Percentiles rank a stretch among this genome's conserved stretches.
phyloP scores from a whole-genome alignment of 2,329 filamentous ascomycete genomes.

The Penicillium sp. region DNA sequence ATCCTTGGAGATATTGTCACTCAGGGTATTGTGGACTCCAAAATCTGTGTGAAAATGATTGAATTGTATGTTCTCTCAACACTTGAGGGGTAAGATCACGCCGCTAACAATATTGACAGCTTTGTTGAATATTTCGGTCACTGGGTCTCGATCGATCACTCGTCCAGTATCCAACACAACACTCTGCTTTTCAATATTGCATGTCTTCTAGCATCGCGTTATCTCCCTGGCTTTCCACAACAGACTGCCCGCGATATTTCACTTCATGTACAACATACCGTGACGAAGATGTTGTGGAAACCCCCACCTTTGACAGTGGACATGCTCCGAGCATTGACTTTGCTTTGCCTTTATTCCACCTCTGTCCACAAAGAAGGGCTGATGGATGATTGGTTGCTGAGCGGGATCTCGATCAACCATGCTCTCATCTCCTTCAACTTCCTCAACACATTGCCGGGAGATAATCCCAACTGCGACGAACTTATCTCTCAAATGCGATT shows the following conservation, averaged over 20 bases:
- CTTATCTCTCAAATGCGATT: conserved; percentile 32
- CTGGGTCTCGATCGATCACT: conserved; percentile 33
- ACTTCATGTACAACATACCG: conserved; percentile 34
- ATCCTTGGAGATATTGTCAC: conserved; percentile 28
- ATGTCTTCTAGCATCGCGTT: conserved; percentile 35
- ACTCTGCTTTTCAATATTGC: conserved; percentile 37
- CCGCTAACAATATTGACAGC: conserved; percentile 16
- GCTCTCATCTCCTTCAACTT: conserved; percentile 26
- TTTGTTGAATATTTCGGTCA: conserved; percentile 36
- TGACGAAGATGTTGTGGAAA: conserved; percentile 32
- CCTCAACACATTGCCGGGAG: conserved; percentile 17
- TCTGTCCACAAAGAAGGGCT: conserved; percentile 35
- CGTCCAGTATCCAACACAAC: conserved; percentile 32
- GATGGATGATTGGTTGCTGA: conserved; percentile 40
- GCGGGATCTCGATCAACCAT: conserved; percentile 39
- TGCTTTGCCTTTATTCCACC: conserved; percentile 35
- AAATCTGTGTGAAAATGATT: conserved; percentile 33
- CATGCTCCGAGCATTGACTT: conserved; percentile 32
- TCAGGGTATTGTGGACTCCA: conserved; percentile 32
- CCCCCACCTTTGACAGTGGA: conserved; percentile 32
- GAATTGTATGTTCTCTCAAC: conserved; percentile 27
- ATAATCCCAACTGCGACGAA: conserved; percentile 30
- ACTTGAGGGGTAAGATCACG: background rate
- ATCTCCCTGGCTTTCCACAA: conserved; percentile 33
- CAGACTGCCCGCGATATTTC: conserved; percentile 31